A percentile compares a stretch with the other conserved stretches of the same genome.
Conservation (phyloP, 148 eudicot species). For the Camellia granthamiana region DNA sequence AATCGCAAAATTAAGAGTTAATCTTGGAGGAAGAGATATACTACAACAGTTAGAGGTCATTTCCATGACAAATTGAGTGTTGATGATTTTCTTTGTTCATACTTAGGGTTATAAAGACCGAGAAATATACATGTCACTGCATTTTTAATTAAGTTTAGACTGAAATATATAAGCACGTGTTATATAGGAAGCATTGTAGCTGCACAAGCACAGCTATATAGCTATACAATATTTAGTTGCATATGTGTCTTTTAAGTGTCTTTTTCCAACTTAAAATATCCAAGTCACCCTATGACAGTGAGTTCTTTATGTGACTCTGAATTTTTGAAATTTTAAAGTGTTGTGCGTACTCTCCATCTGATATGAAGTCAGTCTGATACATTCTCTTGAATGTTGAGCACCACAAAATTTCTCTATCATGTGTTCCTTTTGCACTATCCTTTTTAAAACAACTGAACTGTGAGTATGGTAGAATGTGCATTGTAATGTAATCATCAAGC, state of each 20-base stretch:
- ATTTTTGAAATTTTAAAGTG: background rate
- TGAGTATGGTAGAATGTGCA: background rate
- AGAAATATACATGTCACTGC: background rate
- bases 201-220: background rate
- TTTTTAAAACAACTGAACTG: background rate
- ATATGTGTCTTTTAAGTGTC: background rate
- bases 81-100: background rate
- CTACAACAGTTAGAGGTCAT: background rate
- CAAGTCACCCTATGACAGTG: background rate
- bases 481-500: background rate
- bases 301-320: background rate
- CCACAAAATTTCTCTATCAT: background rate
- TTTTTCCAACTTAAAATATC: background rate
- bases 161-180: background rate
- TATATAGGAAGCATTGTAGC: background rate
- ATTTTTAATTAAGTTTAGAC: background rate
- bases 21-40: background rate
- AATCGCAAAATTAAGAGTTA: background rate
- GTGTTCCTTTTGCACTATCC: background rate
- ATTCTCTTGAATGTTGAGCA: constrained; percentile 5
- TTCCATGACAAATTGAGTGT: background rate
- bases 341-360: background rate
- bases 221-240: background rate
- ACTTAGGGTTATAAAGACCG: background rate
- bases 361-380: background rate